Evolutionary conservation across 2,329 filamentous ascomycete species (phyloP).

Genomic region (Metarhizium rileyi): DNA sequence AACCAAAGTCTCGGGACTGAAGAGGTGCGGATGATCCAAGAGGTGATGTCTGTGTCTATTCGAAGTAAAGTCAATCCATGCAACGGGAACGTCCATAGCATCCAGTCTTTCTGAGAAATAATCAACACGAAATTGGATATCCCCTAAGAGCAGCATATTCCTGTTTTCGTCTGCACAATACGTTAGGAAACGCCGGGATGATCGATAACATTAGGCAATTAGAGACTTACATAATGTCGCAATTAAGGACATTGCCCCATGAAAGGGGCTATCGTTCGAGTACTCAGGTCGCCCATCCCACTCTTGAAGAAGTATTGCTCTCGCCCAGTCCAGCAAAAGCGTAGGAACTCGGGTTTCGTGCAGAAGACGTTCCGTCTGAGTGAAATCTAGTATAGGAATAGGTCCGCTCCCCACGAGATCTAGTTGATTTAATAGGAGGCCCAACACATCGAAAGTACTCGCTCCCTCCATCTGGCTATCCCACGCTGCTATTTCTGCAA

Average conservation of each 20-base stretch:
- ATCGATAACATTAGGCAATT: background rate
- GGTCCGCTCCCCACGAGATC: constrained; percentile 39
- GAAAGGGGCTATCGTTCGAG: constrained; percentile 59
- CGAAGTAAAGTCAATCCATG: constrained; percentile 54
- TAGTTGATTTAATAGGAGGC: constrained; percentile 41
- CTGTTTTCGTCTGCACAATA: constrained; percentile 45
- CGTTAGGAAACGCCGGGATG: constrained; percentile 9
- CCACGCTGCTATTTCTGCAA: constrained; percentile 33
- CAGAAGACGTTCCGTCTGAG: constrained; percentile 38
- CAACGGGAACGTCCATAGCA: constrained; percentile 60
- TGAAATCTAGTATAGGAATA: constrained; percentile 37
- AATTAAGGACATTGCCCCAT: constrained; percentile 67
- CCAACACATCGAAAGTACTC: constrained; percentile 31
- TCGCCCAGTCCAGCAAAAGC: constrained; percentile 59
- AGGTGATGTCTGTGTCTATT: constrained; percentile 62
- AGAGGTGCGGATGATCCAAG: constrained; percentile 72
- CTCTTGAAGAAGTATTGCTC: constrained; percentile 63
- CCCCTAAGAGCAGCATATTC: constrained; percentile 52
- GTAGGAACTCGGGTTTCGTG: constrained; percentile 49
- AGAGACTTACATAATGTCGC: constrained; percentile 56
- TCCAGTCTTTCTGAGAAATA: constrained; percentile 71
- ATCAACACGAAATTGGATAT: constrained; percentile 63
- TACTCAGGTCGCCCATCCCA: constrained; percentile 73
- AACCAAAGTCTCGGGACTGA: constrained; percentile 61
- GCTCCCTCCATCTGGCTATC: constrained; percentile 24